phyloP scores from a whole-genome alignment of 805 yeast species.

The Wickerhamomyces ciferrii region DNA sequence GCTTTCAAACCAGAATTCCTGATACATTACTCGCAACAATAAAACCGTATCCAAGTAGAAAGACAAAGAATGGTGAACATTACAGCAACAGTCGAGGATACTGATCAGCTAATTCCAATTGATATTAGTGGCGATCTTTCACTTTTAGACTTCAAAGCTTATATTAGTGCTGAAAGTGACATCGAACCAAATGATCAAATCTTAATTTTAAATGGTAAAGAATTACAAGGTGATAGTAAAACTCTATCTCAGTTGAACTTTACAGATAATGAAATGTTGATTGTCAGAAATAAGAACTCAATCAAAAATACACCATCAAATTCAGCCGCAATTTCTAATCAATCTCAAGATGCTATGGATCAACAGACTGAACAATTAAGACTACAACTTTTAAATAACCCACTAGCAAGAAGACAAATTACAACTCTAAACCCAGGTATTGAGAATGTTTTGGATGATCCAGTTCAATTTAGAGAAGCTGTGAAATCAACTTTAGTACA shows the following conservation, averaged over 20 bases:
- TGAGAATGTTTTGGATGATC: constrained; percentile 39
- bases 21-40: not conserved
- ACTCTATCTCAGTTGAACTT: constrained; percentile 44
- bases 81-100: constrained; percentile 13
- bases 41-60: not conserved
- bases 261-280: constrained; percentile 52
- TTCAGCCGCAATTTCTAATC: not conserved
- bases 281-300: constrained; percentile 3
- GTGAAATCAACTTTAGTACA: constrained; percentile 29
- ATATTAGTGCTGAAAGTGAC: constrained; percentile 64
- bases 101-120: constrained; percentile 24
- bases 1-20: not conserved
- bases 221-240: constrained; percentile 26
- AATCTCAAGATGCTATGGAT: constrained; percentile 9
- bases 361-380: constrained; percentile 41
- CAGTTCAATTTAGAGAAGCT: constrained; percentile 39
- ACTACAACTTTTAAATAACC: constrained; percentile 40
- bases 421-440: constrained; percentile 40
- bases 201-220: constrained; percentile 41
- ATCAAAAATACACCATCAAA: not conserved
- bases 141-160: constrained; percentile 65
- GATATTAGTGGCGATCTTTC: constrained; percentile 66
- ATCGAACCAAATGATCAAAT: constrained; percentile 41
- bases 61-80: constrained; percentile 11
- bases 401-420: constrained; percentile 31